Evolutionary conservation across 345 rosid genomes (phyloP), one percentile per base, ranked within the genome.

Genomic region (Syzygium aromaticum): DNA sequence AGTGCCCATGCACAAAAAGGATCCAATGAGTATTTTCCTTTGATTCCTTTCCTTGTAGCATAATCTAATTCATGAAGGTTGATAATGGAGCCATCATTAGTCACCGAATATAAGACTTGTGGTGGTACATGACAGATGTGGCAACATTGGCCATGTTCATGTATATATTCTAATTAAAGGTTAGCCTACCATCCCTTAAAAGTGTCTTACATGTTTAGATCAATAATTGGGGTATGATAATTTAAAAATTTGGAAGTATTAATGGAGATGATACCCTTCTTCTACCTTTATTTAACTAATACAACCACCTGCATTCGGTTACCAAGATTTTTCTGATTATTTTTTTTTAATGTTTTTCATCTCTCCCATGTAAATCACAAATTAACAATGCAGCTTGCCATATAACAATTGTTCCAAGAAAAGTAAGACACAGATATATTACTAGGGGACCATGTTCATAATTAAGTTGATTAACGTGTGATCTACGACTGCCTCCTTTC

Each of bases 401-500:
- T 2, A 73, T 33, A 73, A 38, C 27, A 33, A 40, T 73, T 73
- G 9, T 73, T 73, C 80, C 49, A 73, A 73, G 49, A 73, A 28
- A 84, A 52, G 46, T n/a, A 84, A 27, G 15, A 16, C 46, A 52
- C 43, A 9, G 85, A 28, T 52, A 88, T 64, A 73, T 73, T 38
- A 33, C 80, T 38, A 33, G 23, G 93, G 93, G 87, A 90, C 90
- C 19, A 11, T 6, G 13, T 86, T 80, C 85, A 21, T 15, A 51
- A 87, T 61, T 84, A 63, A 87, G 57, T 52, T 49, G n/a, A 16
- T 38, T 30, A 30, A 28, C 12, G 13, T 59, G 19, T 10, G 38
- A 85, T 84, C 52, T 28, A 25, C 63, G 23, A 56, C 64, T 88
- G 91, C 88, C 91, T 89, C 90, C 90, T 77, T 88, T 86, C 89